Conservation (phyloP, 2,329 filamentous ascomycete species). For the Fusarium sp. region DNA sequence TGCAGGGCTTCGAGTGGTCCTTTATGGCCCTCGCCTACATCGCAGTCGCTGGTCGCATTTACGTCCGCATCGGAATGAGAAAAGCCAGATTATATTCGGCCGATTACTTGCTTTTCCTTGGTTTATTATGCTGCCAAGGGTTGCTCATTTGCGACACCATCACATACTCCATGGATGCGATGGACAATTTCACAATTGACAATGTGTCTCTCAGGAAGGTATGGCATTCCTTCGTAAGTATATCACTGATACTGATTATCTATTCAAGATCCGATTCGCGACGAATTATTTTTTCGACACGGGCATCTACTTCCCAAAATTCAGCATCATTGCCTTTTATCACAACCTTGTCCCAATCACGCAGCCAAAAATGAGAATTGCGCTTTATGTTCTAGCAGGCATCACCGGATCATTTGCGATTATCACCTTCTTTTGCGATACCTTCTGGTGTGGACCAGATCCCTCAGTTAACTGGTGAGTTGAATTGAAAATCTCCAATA, state of each 20-base stretch:
- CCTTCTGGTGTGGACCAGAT: slow-evolving; percentile 15
- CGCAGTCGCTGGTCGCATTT: slow-evolving; percentile 7
- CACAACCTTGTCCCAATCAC: neutral
- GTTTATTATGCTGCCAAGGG: neutral
- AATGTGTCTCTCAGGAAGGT: slow-evolving; percentile 7
- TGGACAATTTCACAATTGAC: slow-evolving; percentile 14
- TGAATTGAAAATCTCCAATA: neutral
- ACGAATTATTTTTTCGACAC: slow-evolving; percentile 23
- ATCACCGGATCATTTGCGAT: neutral
- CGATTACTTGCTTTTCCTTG: slow-evolving; percentile 2
- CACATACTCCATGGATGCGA: slow-evolving; percentile 5
- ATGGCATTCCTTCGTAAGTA: too few species aligned
- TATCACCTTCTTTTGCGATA: neutral
- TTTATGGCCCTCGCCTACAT: slow-evolving; percentile 7
- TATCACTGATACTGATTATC: neutral
- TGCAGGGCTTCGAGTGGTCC: slow-evolving; percentile 16
- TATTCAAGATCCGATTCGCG: slow-evolving; percentile 5
- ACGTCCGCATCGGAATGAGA: neutral
- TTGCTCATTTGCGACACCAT: slow-evolving; percentile 11
- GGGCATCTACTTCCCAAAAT: slow-evolving; percentile 20
- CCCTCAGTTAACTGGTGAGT: slow-evolving; percentile 17
- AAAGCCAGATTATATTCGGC: neutral
- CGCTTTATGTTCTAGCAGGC: neutral
- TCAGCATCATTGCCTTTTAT: slow-evolving; percentile 15
- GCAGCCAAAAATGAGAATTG: neutral